Evolutionary conservation across 129 eudicot species (phyloP).

Genomic region (Artemisia argyi): DNA sequence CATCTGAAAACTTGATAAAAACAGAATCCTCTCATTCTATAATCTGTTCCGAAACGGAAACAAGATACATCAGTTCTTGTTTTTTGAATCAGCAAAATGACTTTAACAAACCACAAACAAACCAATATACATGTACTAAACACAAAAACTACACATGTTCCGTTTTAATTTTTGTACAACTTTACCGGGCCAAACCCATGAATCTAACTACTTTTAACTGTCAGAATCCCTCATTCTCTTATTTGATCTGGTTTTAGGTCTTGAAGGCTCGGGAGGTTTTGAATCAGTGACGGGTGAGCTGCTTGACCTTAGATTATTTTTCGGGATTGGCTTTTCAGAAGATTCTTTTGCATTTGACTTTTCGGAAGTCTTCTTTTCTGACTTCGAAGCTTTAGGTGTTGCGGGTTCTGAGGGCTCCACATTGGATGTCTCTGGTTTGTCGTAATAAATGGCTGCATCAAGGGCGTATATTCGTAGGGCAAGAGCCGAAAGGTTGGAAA

Average conservation of each 20-base stretch:
- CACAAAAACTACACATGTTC: constrained; percentile 21
- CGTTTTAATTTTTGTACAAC: constrained; percentile 12
- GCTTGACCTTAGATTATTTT: constrained; percentile 30
- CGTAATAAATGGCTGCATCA: constrained; percentile 65
- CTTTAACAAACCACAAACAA: constrained; percentile 19
- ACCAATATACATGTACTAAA: constrained; percentile 18
- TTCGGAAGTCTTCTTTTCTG: constrained; percentile 36
- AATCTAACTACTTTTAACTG: constrained; percentile 17
- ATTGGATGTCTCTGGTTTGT: constrained; percentile 29
- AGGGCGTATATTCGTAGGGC: constrained; percentile 68
- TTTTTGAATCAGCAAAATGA: constrained; percentile 8
- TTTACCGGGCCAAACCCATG: neutral
- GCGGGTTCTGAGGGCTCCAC: constrained; percentile 27
- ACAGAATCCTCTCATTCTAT: neutral
- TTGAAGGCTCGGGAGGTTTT: constrained; percentile 27
- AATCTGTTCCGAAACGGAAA: neutral
- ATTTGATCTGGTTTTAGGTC: constrained; percentile 45
- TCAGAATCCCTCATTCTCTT: constrained; percentile 37
- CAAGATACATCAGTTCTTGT: constrained; percentile 1
- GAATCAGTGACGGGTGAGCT: constrained; percentile 34
- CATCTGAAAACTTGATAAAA: neutral
- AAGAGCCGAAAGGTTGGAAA: constrained; percentile 60
- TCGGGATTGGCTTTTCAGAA: constrained; percentile 31
- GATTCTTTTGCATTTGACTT: constrained; percentile 32
- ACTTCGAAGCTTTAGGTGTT: constrained; percentile 30